Evolutionary conservation across 495 filamentous ascomycete genomes (phyloP), one percentile per base, ranked within the genome.

Genomic region (Sporormia fimetaria): DNA sequence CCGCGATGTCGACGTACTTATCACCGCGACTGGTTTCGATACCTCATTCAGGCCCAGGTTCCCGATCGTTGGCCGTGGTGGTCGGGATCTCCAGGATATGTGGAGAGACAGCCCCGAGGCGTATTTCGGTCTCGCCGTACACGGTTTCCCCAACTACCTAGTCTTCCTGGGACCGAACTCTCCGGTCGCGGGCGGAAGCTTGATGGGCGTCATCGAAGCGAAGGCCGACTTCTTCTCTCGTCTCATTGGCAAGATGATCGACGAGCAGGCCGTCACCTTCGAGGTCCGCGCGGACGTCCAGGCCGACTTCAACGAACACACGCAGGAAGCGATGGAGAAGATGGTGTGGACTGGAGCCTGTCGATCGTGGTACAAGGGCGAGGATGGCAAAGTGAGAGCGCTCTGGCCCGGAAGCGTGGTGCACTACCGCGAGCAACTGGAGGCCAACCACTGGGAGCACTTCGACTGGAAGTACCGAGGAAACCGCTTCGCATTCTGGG

Each of bases 21-120:
- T 48, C 3, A 48, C 44, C 21, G 49, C 49, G 6, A 52, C 49
- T 4, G 49, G 49, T 14, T 52, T 52, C 22, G 27, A 52, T 25
- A 40, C 27, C n/a, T 25, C 1, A 6, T 37, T 31, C 32, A 14
- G n/a, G 7, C 48, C 42, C 1, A 35, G 16, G 5, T 51, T 46
- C 20, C 29, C 39, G 2, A 16, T 51, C 3, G 1, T 35, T 26
- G 42, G 48, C 8, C 14, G 16, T 1, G 23, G 42, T 12, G 35
- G 29, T 10, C 4, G 6, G 26, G 18, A 42, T 16, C 39, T 42
- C n/a, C n/a, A n/a, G n/a, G n/a, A n/a, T n/a, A n/a, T n/a, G n/a
- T n/a, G n/a, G n/a, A n/a, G n/a, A n/a, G n/a, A n/a, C n/a, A n/a
- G n/a, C n/a, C n/a, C n/a, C n/a, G n/a, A n/a, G n/a, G n/a, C n/a